Evolutionary conservation across 2,329 filamentous ascomycete species (phyloP).

Genomic region (Aspergillus quadrilineatus): DNA sequence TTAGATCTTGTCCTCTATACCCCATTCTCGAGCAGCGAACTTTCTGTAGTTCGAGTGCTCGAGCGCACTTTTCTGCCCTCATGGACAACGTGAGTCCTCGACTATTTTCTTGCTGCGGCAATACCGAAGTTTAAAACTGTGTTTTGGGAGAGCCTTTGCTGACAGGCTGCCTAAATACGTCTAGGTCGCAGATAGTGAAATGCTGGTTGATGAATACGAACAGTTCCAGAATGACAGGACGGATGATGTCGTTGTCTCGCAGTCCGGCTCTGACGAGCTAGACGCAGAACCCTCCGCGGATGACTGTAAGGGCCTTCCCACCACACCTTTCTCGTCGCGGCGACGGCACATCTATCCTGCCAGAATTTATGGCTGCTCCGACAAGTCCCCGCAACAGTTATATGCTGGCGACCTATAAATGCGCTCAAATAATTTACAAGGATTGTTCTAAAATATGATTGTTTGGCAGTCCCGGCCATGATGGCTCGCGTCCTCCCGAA

Average conservation of each 20-base stretch:
- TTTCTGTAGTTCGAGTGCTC: slow-evolving; percentile 29
- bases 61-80: slow-evolving; percentile 37
- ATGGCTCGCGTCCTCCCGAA: slow-evolving; percentile 74
- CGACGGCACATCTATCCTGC: neutral
- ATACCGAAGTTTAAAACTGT: neutral
- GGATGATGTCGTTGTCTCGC: slow-evolving; percentile 62
- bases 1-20: slow-evolving; percentile 10
- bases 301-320: slow-evolving; percentile 49
- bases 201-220: slow-evolving; percentile 59
- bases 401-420: neutral
- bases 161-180: slow-evolving; percentile 21
- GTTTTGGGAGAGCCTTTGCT: neutral
- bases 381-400: slow-evolving; percentile 14
- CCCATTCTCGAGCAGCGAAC: slow-evolving; percentile 23
- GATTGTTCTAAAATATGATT: slow-evolving; percentile 17
- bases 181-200: slow-evolving; percentile 59
- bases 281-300: slow-evolving; percentile 58
- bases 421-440: neutral
- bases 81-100: slow-evolving; percentile 47
- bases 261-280: slow-evolving; percentile 58
- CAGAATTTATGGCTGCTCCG: slow-evolving; percentile 1
- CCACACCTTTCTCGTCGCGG: neutral
- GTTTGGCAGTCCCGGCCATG: slow-evolving; percentile 72
- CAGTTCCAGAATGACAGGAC: slow-evolving; percentile 63
- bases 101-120: slow-evolving; percentile 2